Percentiles rank a stretch among this genome's conserved stretches.
These are phyloP conservation scores for Candida methanosorbosa DNA, from an alignment of 805 yeast species.

Conservation along the genomic window DNA sequence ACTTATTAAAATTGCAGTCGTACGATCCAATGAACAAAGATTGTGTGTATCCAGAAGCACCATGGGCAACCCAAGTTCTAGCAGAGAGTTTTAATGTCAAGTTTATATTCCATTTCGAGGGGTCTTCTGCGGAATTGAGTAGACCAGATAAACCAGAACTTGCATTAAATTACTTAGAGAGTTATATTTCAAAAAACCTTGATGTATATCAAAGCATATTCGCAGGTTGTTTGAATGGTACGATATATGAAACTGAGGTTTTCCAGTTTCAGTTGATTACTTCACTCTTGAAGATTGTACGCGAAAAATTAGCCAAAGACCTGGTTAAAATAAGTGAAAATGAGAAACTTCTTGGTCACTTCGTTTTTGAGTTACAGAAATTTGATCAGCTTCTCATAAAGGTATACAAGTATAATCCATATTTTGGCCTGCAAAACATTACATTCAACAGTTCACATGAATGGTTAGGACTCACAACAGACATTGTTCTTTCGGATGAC, in stretches of 20 bases:
- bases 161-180: constrained; percentile 44
- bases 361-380: constrained; percentile 45
- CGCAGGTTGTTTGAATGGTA: constrained; percentile 17
- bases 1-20: constrained; percentile 22
- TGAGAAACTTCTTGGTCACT: constrained; percentile 47
- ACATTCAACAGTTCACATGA: constrained; percentile 12
- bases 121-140: constrained; percentile 45
- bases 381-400: constrained; percentile 45
- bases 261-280: constrained; percentile 32
- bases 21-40: constrained; percentile 19
- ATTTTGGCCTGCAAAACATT: constrained; percentile 2
- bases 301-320: constrained; percentile 30
- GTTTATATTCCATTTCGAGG: constrained; percentile 54
- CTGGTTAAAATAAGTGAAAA: constrained; percentile 18
- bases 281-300: constrained; percentile 36
- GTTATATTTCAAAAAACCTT: constrained; percentile 26
- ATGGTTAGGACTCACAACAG: constrained; percentile 20
- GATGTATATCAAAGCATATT: constrained; percentile 21
- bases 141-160: constrained; percentile 65
- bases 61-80: constrained; percentile 45
- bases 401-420: constrained; percentile 35
- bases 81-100: constrained; percentile 37
- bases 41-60: constrained; percentile 29
- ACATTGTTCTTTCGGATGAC: constrained; percentile 18
- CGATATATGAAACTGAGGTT: constrained; percentile 9